These are phyloP conservation scores for Powellomyces hirtus DNA, from an alignment of 192 early-diverging fungal genomes.

Conservation along the genomic window DNA sequence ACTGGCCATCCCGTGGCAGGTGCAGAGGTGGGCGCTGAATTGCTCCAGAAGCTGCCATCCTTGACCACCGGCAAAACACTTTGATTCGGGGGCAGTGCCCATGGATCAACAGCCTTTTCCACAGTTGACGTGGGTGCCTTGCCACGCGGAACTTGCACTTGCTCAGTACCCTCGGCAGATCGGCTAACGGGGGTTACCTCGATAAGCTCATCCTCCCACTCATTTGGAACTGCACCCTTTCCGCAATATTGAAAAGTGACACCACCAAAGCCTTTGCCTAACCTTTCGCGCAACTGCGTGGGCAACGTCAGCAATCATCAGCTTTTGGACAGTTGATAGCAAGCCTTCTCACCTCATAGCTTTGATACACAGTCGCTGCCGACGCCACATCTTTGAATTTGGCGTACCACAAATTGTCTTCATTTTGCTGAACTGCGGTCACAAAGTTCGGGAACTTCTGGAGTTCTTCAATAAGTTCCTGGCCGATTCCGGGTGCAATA, in stretches of 20 bases:
- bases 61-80: no score
- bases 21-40: no score
- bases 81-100: constrained; percentile 4
- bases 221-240: constrained; percentile 11
- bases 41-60: no score
- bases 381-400: constrained; percentile 18
- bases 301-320: not conserved
- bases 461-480: constrained; percentile 19
- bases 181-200: constrained; percentile 2
- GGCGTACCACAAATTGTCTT: constrained; percentile 3
- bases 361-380: constrained; percentile 8
- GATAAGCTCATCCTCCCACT: constrained; percentile 17
- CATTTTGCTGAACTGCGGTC: not conserved
- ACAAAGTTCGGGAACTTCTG: constrained; percentile 9
- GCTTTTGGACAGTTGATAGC: not conserved
- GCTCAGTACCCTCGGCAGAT: not conserved
- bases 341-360: constrained; percentile 25
- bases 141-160: constrained; percentile 66
- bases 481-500: not conserved
- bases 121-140: constrained; percentile 81
- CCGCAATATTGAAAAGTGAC: constrained; percentile 26
- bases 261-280: constrained; percentile 26
- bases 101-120: constrained; percentile 29
- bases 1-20: no score
- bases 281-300: constrained; percentile 14